A percentile compares a stretch with the other conserved stretches of the same genome.
Conservation (phyloP, 192 early-diverging fungal species). For the Coemansia sp. region DNA sequence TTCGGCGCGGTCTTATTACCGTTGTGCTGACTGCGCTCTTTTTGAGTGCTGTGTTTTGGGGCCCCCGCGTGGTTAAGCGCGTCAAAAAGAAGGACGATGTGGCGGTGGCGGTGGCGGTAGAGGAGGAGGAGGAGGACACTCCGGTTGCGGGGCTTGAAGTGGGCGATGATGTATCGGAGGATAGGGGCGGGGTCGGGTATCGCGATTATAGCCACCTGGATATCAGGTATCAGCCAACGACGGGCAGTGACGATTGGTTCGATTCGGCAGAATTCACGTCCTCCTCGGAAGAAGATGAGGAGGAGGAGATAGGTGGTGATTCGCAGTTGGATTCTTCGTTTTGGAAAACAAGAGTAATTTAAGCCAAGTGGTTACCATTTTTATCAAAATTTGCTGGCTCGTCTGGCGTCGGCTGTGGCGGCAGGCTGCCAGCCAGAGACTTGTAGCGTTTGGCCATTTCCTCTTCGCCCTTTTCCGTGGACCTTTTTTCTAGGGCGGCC, state of each 20-base stretch:
- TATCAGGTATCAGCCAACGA: slow-evolving; percentile 41
- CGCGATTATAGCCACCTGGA: slow-evolving; percentile 46
- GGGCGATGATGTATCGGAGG: not conserved
- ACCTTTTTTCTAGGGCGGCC: slow-evolving; percentile 22
- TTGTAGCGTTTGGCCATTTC: slow-evolving; percentile 48
- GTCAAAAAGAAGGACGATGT: slow-evolving; percentile 1
- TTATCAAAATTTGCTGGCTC: slow-evolving; percentile 11
- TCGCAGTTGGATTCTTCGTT: slow-evolving; percentile 26
- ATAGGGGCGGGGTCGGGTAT: not conserved
- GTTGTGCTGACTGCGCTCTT: slow-evolving; percentile 40
- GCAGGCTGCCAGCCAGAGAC: slow-evolving; percentile 7
- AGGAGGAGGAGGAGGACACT: not conserved
- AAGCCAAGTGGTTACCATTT: slow-evolving; percentile 11
- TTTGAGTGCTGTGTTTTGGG: slow-evolving; percentile 35
- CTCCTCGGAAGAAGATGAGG: slow-evolving; percentile 19
- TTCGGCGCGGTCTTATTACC: slow-evolving; percentile 64
- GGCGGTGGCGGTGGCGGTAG: too few relatives aligned
- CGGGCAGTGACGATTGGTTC: slow-evolving; percentile 36
- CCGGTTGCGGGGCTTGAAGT: not conserved
- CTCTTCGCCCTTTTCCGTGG: slow-evolving; percentile 16
- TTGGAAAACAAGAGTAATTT: slow-evolving; percentile 2
- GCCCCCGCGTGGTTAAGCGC: slow-evolving; percentile 15
- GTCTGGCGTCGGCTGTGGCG: slow-evolving; percentile 6
- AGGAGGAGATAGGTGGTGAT: slow-evolving; percentile 33
- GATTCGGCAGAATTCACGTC: slow-evolving; percentile 37